phyloP scores from a whole-genome alignment of 352 stramenopile species.

The Peronospora farinosa region DNA sequence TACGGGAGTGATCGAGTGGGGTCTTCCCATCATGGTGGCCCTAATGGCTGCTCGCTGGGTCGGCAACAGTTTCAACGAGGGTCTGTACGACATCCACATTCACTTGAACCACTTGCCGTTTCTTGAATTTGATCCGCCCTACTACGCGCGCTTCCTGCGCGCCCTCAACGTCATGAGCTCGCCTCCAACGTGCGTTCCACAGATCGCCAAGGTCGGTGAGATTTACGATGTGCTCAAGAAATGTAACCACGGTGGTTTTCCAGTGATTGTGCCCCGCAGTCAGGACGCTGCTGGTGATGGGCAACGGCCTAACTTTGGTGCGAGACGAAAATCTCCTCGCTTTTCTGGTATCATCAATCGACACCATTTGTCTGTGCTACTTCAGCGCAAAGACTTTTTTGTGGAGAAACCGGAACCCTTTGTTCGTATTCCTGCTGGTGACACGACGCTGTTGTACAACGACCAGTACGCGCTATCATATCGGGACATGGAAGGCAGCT shows the following conservation, averaged over 20 bases:
- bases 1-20: constrained; percentile 97
- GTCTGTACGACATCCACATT: constrained; percentile 99
- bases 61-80: constrained; percentile 97
- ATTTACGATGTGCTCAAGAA: constrained; percentile 73
- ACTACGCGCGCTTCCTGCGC: constrained; percentile 69
- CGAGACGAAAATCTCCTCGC: constrained; percentile 33
- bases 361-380: constrained; percentile 66
- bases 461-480: constrained; percentile 83
- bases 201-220: constrained; percentile 72
- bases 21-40: constrained; percentile 96
- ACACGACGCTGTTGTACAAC: constrained; percentile 81
- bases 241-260: constrained; percentile 68
- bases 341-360: constrained; percentile 76
- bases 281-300: constrained; percentile 36
- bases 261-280: constrained; percentile 52
- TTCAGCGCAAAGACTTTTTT: constrained; percentile 84
- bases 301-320: constrained; percentile 12
- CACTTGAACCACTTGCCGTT: constrained; percentile 95
- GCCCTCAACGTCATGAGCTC: constrained; percentile 75
- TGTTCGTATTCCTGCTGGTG: constrained; percentile 60
- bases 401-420: constrained; percentile 74
- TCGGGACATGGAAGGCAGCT: constrained; percentile 76
- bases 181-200: constrained; percentile 47
- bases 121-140: constrained; percentile 92
- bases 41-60: constrained; percentile 95